phyloP scores from a whole-genome alignment of 345 rosid genomes.

The Eutrema japonicum region DNA sequence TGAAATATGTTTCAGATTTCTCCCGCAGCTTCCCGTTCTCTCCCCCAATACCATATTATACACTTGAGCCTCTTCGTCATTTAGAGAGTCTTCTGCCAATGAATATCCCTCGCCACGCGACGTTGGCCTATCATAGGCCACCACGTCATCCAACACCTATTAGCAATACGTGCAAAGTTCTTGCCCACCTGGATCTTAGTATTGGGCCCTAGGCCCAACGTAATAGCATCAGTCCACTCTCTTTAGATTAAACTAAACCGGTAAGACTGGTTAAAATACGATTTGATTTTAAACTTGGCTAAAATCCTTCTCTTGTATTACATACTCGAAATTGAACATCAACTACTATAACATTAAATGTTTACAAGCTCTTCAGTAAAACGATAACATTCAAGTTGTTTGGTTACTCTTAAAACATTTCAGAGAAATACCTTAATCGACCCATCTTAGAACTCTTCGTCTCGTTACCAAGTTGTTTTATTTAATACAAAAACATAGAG shows the following conservation, averaged over 20 bases:
- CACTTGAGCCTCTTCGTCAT: not conserved
- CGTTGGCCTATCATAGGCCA: not conserved
- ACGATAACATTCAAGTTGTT: too few species aligned
- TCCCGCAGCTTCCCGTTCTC: not conserved
- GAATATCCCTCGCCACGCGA: conserved; percentile 29
- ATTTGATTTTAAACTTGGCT: too few species aligned
- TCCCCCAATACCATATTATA: not conserved
- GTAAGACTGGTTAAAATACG: too few species aligned
- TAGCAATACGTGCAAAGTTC: not conserved
- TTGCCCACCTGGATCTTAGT: not conserved
- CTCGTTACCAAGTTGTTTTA: not conserved
- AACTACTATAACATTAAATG: too few species aligned
- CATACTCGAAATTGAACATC: too few species aligned
- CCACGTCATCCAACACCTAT: not conserved
- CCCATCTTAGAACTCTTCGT: not conserved
- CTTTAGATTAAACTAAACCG: not conserved
- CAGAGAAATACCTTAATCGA: not conserved
- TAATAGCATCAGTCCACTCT: not conserved
- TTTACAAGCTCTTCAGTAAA: too few species aligned
- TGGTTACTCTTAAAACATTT: too few species aligned
- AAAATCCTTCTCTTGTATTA: too few species aligned
- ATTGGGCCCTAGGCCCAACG: conserved; percentile 12
- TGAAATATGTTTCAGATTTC: not conserved
- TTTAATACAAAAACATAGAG: not conserved
- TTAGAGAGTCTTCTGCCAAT: conserved; percentile 7